Evolutionary conservation across 2,329 filamentous ascomycete species (phyloP).

Genomic region (Huntiella abstrusa): DNA sequence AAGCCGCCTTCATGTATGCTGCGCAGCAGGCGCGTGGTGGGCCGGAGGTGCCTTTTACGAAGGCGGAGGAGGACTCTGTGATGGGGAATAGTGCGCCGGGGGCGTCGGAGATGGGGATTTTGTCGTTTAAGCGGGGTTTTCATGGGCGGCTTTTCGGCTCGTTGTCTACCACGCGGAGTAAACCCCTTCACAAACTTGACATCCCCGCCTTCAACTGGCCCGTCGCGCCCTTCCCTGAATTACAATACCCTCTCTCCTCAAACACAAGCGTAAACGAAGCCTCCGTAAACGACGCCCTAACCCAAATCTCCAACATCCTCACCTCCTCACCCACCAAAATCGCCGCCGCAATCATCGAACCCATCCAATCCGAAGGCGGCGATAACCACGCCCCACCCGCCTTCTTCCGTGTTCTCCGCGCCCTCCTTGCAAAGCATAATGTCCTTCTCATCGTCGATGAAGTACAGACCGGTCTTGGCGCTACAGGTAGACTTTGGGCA

Average conservation of each 20-base stretch:
- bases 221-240: slow-evolving; percentile 57
- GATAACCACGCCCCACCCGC: slow-evolving; percentile 65
- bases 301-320: slow-evolving; percentile 54
- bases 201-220: slow-evolving; percentile 83
- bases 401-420: slow-evolving; percentile 61
- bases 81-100: slow-evolving; percentile 59
- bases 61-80: slow-evolving; percentile 45
- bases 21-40: slow-evolving; percentile 55
- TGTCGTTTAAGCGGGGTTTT: slow-evolving; percentile 63
- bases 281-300: slow-evolving; percentile 54
- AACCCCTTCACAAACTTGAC: slow-evolving; percentile 71
- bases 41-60: slow-evolving; percentile 47
- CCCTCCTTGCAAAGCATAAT: slow-evolving; percentile 49
- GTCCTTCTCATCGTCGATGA: slow-evolving; percentile 67
- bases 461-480: slow-evolving; percentile 67
- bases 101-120: slow-evolving; percentile 54
- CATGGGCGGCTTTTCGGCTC: slow-evolving; percentile 66
- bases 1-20: slow-evolving; percentile 71
- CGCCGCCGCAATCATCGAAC: slow-evolving; percentile 58
- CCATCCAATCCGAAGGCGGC: slow-evolving; percentile 66
- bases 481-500: slow-evolving; percentile 77
- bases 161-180: slow-evolving; percentile 61
- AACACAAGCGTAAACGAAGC: slow-evolving; percentile 48
- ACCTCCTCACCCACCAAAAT: slow-evolving; percentile 48
- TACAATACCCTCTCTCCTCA: slow-evolving; percentile 60